Percentiles rank a stretch among this genome's conserved stretches.
phyloP scores from a whole-genome alignment of 176 grass and related monocot genomes.

The Cenchrus americanus region DNA sequence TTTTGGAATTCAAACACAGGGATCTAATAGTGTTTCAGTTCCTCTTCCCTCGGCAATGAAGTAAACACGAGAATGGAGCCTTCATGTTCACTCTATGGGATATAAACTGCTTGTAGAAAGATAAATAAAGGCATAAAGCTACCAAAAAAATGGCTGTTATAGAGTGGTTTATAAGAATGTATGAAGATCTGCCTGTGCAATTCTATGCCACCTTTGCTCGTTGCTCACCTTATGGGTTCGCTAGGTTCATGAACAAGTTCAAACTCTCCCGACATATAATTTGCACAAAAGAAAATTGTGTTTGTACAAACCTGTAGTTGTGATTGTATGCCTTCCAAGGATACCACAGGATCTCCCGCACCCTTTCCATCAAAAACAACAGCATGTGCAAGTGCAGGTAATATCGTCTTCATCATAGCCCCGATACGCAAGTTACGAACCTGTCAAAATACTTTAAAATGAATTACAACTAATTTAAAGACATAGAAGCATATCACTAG shows the following conservation, averaged over 20 bases:
- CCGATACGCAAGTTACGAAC: constrained; percentile 93
- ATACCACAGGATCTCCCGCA: constrained; percentile 26
- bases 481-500: constrained; percentile 13
- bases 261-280: constrained; percentile 25
- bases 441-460: constrained; percentile 25
- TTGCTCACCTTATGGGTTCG: background rate
- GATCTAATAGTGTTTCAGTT: background rate
- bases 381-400: constrained; percentile 89
- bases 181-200: background rate
- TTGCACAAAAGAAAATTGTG: constrained; percentile 28
- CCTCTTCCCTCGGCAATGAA: constrained; percentile 1
- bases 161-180: constrained; percentile 1
- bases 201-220: constrained; percentile 12
- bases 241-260: constrained; percentile 23
- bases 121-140: constrained; percentile 23
- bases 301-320: constrained; percentile 76
- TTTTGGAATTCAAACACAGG: constrained; percentile 7
- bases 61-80: constrained; percentile 21
- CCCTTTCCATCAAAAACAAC: constrained; percentile 67
- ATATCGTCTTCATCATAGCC: constrained; percentile 96
- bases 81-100: constrained; percentile 17
- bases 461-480: constrained; percentile 14
- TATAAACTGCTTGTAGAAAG: constrained; percentile 10
- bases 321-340: constrained; percentile 63
- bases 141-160: background rate